Base-by-base conservation (phyloP, 306 rosid species). In the Abrus precatorius region DNA sequence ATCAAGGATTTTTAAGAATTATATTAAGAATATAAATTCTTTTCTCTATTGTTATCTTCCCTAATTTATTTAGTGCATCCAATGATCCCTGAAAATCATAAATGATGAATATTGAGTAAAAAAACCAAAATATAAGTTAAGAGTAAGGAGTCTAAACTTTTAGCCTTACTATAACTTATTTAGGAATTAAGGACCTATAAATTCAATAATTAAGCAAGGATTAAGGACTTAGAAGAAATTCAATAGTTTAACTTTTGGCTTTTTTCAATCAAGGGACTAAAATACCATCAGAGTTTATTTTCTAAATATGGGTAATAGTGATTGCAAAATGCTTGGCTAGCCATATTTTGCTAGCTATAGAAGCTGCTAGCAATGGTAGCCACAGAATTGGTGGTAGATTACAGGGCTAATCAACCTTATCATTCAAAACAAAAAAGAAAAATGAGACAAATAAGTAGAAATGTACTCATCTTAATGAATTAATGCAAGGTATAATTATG, bases 81-180 rank as follows among this genome's bases (percentile, higher is more conserved):
- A 93, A 0, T 50, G 99, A 93, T 60, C 74, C 94, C 99, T 95
- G 94, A 77, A 83, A 83, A 63, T 53, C 74, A 82, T 74, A 57
- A 66, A 69, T 80, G 77, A 48, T n/a, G 69, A 38, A 66, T 56
- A 68, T 47, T 45, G 75, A 68, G 66, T 60, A 29, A 41, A 75
- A 20, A 53, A 48, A 55, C 78, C 63, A 32, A 13, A 12, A 33
- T 48, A 28, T 13, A 63, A 65, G 61, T 9, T 40, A 48, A 10
- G 43, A 48, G 6, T 44, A 7, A 30, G 27, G 7, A 70, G 13
- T 30, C 60, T 49, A 29, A 12, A 11, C 57, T 11, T 41, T 34
- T 69, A 29, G 57, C 28, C 57, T 69, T 20, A 10, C 28, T 11
- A 44, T 9, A 27, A 69, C 74, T 10, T 41, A 69, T 41, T 43